A percentile compares a stretch with the other conserved stretches of the same genome.
phyloP scores from a whole-genome alignment of 2,329 filamentous ascomycete genomes.

The Xylaria sp. region DNA sequence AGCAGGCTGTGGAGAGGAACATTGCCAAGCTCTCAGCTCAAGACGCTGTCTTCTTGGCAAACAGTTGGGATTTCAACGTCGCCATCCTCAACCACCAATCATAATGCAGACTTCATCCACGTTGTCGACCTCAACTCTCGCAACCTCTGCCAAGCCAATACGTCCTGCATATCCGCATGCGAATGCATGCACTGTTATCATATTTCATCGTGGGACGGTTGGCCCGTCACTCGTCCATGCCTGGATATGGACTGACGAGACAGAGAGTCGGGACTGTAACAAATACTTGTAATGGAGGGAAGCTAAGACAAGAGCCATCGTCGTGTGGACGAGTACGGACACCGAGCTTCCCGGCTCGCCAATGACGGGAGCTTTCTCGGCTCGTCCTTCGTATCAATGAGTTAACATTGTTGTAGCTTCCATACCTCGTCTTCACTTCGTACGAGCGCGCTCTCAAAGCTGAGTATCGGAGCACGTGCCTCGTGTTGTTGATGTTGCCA shows the following conservation, averaged over 20 bases:
- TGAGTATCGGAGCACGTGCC: conserved; percentile 13
- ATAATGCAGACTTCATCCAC: conserved; percentile 17
- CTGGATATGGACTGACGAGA: conserved; percentile 5
- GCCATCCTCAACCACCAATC: conserved; percentile 16
- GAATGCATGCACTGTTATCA: conserved; percentile 11
- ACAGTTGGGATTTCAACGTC: conserved; percentile 5
- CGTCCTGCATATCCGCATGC: conserved; percentile 22
- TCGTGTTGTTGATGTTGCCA: background rate
- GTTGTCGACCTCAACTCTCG: conserved; percentile 26
- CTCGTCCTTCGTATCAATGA: background rate
- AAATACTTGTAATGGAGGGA: background rate
- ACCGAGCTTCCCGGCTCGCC: background rate
- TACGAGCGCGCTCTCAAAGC: background rate
- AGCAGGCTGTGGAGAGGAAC: conserved; percentile 10
- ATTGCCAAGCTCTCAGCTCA: conserved; percentile 33
- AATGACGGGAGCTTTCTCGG: background rate
- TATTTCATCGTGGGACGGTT: background rate
- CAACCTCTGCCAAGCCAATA: conserved; percentile 27
- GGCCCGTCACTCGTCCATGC: conserved; percentile 6
- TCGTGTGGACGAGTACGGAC: background rate
- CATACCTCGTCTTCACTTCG: background rate
- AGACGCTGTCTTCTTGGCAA: conserved; percentile 25
- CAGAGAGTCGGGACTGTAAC: conserved; percentile 5
- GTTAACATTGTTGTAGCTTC: background rate
- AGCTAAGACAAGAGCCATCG: background rate